phyloP scores from a whole-genome alignment of 2,329 filamentous ascomycete genomes.

The Berkeleyomyces rouxiae region DNA sequence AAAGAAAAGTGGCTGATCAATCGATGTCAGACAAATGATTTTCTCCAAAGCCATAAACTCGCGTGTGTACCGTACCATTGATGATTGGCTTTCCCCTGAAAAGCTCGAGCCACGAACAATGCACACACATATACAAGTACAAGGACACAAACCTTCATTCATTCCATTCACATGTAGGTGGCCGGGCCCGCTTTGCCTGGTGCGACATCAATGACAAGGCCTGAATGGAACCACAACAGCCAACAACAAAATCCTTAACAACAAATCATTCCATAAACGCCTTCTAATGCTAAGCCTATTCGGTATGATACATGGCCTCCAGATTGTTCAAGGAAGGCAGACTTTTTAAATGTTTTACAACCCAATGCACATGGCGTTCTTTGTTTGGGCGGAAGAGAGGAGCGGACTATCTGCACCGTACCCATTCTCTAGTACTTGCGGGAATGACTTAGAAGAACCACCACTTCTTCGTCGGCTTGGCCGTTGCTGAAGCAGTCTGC shows the following conservation, averaged over 20 bases:
- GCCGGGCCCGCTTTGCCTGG: background rate
- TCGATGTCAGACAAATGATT: background rate
- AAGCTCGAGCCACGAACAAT: background rate
- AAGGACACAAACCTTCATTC: no score
- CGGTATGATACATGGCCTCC: conserved; percentile 15
- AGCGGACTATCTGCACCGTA: background rate
- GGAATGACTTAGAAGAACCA: conserved; percentile 11
- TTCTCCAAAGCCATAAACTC: background rate
- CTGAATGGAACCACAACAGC: background rate
- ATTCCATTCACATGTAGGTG: background rate
- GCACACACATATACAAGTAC: no score
- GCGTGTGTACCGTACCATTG: background rate
- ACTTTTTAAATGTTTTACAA: background rate
- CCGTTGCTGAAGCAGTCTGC: conserved; percentile 4
- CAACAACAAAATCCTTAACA: conserved; percentile 11
- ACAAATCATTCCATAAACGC: conserved; percentile 23
- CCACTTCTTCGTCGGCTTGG: conserved; percentile 16
- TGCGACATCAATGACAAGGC: background rate
- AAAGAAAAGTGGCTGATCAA: background rate
- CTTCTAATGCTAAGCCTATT: conserved; percentile 26
- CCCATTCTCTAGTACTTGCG: background rate
- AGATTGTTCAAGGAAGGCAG: conserved; percentile 5
- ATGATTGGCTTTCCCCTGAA: background rate
- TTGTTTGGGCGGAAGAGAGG: background rate
- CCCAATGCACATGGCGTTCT: background rate